Percentiles rank a stretch among this genome's conserved stretches.
phyloP scores from a whole-genome alignment of 1,284 basidiomycete genomes.

The Cutaneotrichosporon sp. region DNA sequence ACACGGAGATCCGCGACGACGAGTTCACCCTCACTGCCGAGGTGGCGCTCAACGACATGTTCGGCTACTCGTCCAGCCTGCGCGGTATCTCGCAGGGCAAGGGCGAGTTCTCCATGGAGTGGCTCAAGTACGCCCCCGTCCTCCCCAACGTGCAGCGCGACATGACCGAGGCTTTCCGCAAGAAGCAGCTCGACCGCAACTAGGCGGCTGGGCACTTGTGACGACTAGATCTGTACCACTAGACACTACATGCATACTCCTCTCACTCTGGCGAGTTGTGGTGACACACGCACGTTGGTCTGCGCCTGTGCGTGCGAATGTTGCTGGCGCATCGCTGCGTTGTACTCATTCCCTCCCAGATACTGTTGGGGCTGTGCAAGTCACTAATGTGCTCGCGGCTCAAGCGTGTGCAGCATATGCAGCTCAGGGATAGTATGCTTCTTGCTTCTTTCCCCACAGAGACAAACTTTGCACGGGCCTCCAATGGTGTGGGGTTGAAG shows the following conservation, averaged over 20 bases:
- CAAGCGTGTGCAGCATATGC: too few relatives aligned
- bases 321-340: too few relatives aligned
- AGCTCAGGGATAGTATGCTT: too few relatives aligned
- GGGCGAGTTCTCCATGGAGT: conserved; percentile 96
- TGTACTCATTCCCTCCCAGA: too few relatives aligned
- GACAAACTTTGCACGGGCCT: too few relatives aligned
- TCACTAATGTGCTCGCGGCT: too few relatives aligned
- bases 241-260: conserved; percentile 1
- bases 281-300: too few relatives aligned
- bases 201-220: neutral
- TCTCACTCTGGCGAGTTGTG: neutral
- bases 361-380: too few relatives aligned
- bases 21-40: conserved; percentile 91
- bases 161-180: conserved; percentile 64
- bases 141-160: conserved; percentile 81
- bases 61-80: conserved; percentile 88
- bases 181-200: conserved; percentile 32
- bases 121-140: conserved; percentile 84
- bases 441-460: too few relatives aligned
- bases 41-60: conserved; percentile 97
- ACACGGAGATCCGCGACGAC: conserved; percentile 94
- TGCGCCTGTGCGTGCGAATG: too few relatives aligned
- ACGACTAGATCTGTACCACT: conserved; percentile 1
- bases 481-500: too few relatives aligned
- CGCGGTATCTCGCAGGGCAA: conserved; percentile 94